Percentiles rank a stretch among this genome's conserved stretches.
These are phyloP conservation scores for Globisporangium nodosum DNA, from an alignment of 352 stramenopile species.

Conservation along the genomic window DNA sequence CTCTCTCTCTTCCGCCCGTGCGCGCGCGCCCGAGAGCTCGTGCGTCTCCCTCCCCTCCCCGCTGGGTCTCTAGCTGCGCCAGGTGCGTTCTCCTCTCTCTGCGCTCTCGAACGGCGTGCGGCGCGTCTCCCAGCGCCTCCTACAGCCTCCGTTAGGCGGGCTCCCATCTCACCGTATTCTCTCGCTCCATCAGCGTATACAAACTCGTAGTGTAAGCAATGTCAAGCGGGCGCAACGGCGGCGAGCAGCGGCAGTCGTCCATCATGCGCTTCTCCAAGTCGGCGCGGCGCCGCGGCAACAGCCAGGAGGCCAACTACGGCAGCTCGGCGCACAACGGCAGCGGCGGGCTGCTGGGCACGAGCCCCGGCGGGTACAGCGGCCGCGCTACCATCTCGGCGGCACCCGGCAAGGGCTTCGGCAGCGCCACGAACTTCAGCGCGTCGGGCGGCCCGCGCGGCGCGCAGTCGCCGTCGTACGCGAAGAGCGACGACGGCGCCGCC, in stretches of 20 bases:
- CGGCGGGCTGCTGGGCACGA: constrained; percentile 28
- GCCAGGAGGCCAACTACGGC: constrained; percentile 42
- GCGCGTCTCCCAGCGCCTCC: too few relatives aligned
- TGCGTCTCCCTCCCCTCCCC: too few relatives aligned
- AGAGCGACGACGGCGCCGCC: constrained; percentile 23
- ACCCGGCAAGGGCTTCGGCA: constrained; percentile 34
- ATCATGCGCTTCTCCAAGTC: constrained; percentile 67
- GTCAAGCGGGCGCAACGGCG: constrained; percentile 14
- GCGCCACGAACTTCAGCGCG: constrained; percentile 14
- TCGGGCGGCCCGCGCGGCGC: constrained; percentile 5
- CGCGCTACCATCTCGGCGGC: constrained; percentile 48
- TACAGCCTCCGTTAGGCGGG: not conserved
- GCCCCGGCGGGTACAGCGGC: constrained; percentile 28
- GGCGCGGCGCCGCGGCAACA: constrained; percentile 58
- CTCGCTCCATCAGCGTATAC: not conserved
- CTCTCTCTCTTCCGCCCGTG: not conserved
- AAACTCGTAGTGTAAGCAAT: not conserved
- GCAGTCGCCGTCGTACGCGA: constrained; percentile 11
- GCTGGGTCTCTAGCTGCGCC: not conserved
- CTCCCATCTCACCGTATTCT: not conserved
- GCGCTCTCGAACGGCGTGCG: not conserved
- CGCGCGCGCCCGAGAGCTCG: not conserved
- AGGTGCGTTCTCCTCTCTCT: not conserved
- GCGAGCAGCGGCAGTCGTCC: constrained; percentile 30
- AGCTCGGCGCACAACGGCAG: constrained; percentile 21